These are phyloP conservation scores for Simplicillium aogashimaense DNA, from an alignment of 2,329 filamentous ascomycete species.

Conservation along the genomic window DNA sequence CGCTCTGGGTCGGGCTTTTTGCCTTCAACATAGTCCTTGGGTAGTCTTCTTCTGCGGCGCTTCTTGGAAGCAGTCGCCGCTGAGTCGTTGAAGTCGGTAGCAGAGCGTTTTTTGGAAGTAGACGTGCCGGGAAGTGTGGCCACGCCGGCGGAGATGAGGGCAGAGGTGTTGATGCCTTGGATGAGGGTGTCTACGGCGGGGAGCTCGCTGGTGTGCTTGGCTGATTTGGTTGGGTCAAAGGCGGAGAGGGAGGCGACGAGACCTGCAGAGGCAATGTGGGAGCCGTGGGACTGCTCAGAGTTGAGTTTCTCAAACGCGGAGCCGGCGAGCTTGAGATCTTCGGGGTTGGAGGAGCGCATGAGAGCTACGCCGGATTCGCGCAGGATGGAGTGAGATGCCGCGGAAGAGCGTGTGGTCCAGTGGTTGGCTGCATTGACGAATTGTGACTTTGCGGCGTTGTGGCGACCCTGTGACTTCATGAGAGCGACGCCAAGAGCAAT, in stretches of 20 bases:
- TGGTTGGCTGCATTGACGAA: constrained; percentile 70
- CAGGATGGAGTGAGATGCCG: constrained; percentile 52
- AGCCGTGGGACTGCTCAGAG: constrained; percentile 26
- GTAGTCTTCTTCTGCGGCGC: constrained; percentile 52
- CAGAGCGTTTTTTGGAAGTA: constrained; percentile 37
- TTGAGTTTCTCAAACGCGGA: constrained; percentile 66
- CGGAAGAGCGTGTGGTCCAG: constrained; percentile 56
- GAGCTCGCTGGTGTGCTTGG: constrained; percentile 44
- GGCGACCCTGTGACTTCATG: constrained; percentile 67
- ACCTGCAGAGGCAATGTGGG: constrained; percentile 66
- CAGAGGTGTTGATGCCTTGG: constrained; percentile 46
- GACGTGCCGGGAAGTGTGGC: constrained; percentile 27
- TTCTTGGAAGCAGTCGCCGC: constrained; percentile 38
- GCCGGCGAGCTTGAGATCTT: constrained; percentile 61
- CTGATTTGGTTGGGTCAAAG: constrained; percentile 43
- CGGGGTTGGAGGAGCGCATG: constrained; percentile 59
- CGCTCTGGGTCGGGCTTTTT: constrained; percentile 83
- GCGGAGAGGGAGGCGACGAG: constrained; percentile 75
- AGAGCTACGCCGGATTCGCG: constrained; percentile 76
- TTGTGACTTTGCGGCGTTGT: constrained; percentile 59
- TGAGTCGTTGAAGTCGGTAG: constrained; percentile 21
- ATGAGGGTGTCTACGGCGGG: constrained; percentile 54
- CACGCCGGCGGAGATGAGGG: constrained; percentile 58
- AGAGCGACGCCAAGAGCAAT: constrained; percentile 72
- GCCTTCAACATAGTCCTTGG: constrained; percentile 64